A percentile compares a stretch with the other conserved stretches of the same genome.
Conservation (phyloP, 2,329 filamentous ascomycete genomes). For the Epichloe festucae region DNA sequence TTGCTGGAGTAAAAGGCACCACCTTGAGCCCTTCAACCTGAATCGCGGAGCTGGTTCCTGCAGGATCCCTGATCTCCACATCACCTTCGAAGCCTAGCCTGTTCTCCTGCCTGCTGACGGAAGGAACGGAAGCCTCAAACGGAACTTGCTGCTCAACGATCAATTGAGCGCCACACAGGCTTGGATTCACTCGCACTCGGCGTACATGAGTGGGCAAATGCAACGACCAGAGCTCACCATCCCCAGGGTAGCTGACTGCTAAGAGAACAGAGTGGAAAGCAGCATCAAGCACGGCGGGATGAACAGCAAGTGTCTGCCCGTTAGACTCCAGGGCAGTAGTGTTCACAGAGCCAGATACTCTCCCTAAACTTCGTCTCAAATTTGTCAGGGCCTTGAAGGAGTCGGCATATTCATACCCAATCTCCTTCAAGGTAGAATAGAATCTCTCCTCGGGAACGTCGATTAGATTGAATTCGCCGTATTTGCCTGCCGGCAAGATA, state of each 20-base stretch:
- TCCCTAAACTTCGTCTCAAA: background rate
- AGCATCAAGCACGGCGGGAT: conserved; percentile 21
- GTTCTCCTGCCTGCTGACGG: background rate
- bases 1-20: background rate
- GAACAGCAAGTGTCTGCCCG: conserved; percentile 12
- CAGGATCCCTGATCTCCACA: background rate
- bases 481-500: background rate
- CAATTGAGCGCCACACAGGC: background rate
- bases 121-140: background rate
- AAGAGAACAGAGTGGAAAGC: conserved; percentile 22
- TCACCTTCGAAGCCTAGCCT: background rate
- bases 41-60: background rate
- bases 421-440: background rate
- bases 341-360: background rate
- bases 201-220: conserved; percentile 18
- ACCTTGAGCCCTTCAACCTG: background rate
- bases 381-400: background rate
- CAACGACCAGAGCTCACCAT: conserved; percentile 19
- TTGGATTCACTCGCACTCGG: conserved; percentile 7
- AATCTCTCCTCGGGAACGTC: background rate
- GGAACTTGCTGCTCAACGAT: background rate
- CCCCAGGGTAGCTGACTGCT: conserved; percentile 20
- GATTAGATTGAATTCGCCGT: background rate
- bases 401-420: background rate
- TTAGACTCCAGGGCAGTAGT: background rate